phyloP scores from a whole-genome alignment of 2,329 filamentous ascomycete species.

The Penicillium sp. region DNA sequence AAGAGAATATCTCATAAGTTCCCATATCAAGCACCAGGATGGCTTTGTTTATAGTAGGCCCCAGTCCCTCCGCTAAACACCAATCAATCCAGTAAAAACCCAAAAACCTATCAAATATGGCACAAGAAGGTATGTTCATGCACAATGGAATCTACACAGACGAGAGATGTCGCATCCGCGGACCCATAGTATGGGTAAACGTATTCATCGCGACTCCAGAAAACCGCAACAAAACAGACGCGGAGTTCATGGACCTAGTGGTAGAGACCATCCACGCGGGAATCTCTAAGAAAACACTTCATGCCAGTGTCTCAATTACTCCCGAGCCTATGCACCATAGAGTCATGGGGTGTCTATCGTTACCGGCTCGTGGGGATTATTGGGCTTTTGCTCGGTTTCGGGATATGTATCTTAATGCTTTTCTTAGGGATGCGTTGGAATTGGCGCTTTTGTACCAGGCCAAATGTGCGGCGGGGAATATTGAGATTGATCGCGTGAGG shows the following conservation, averaged over 20 bases:
- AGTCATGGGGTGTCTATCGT: neutral
- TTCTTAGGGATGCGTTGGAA: neutral
- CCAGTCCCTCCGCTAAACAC: too few species aligned
- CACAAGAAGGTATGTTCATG: conserved; percentile 1
- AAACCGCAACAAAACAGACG: neutral
- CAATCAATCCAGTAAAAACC: too few species aligned
- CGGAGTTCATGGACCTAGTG: neutral
- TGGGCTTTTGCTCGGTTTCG: neutral
- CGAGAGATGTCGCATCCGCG: neutral
- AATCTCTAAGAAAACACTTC: neutral
- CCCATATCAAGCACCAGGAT: neutral
- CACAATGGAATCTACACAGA: neutral
- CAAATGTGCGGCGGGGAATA: neutral
- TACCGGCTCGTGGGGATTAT: neutral
- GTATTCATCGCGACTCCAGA: neutral
- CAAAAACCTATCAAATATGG: neutral
- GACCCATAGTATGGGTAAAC: neutral
- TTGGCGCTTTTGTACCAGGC: neutral
- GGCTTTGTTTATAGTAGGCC: too few species aligned
- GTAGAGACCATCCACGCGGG: neutral
- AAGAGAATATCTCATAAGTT: neutral
- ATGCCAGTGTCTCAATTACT: neutral
- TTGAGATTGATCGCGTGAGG: neutral
- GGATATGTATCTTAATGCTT: neutral
- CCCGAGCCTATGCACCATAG: neutral